These are phyloP conservation scores for Entonaema liquescens DNA, from an alignment of 495 filamentous ascomycete genomes.

Conservation along the genomic window DNA sequence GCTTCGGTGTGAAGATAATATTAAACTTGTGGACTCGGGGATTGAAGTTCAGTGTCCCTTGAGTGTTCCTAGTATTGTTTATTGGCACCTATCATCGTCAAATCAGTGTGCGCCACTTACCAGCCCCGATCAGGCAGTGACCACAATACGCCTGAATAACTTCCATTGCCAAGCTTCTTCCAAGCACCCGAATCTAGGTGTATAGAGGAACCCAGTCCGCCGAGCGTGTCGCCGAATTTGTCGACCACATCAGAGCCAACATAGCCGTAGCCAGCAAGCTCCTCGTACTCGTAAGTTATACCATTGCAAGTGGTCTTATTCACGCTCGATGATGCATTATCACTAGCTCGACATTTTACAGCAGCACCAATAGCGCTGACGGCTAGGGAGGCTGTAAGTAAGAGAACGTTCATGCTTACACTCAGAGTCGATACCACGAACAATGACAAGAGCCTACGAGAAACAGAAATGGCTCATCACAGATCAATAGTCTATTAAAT, in stretches of 20 bases:
- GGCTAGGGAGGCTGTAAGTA: slow-evolving; percentile 19
- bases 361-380: slow-evolving; percentile 20
- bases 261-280: slow-evolving; percentile 76
- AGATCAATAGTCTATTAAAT: not conserved
- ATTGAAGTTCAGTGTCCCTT: slow-evolving; percentile 79
- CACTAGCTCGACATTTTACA: not conserved
- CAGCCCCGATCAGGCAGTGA: slow-evolving; percentile 78
- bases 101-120: slow-evolving; percentile 34
- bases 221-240: slow-evolving; percentile 78
- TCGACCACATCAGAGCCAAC: slow-evolving; percentile 68
- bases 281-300: slow-evolving; percentile 70
- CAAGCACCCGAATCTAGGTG: slow-evolving; percentile 70
- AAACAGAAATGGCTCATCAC: not conserved
- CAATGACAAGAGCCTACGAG: not conserved
- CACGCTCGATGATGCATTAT: slow-evolving; percentile 1
- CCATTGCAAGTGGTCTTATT: slow-evolving; percentile 64
- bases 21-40: slow-evolving; percentile 76
- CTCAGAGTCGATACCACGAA: not conserved
- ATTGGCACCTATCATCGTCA: not conserved
- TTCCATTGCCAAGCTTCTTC: slow-evolving; percentile 63
- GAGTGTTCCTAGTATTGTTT: slow-evolving; percentile 56
- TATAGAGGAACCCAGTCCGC: slow-evolving; percentile 73
- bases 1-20: slow-evolving; percentile 63
- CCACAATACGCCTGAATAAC: slow-evolving; percentile 72
- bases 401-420: slow-evolving; percentile 21